These are phyloP conservation scores for Pichia inconspicua DNA, from an alignment of 1,139 yeast species.

Conservation along the genomic window DNA sequence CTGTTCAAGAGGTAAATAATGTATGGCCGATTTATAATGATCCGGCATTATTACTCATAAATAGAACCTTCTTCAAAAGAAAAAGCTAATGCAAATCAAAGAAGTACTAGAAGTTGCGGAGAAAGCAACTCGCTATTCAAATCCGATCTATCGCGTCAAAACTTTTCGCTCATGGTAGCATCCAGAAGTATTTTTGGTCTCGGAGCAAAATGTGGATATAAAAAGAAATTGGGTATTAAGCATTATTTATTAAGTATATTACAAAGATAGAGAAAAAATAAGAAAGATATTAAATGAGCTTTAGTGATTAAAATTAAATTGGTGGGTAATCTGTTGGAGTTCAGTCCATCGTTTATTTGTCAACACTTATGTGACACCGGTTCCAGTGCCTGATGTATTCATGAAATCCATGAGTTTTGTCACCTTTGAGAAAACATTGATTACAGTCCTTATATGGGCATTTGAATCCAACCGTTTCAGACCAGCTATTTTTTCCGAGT, in stretches of 20 bases:
- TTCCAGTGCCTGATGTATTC: conserved; percentile 14
- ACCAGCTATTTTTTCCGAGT: conserved; percentile 10
- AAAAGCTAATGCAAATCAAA: no score
- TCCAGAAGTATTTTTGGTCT: neutral
- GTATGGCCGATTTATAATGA: conserved; percentile 25
- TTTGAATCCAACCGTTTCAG: conserved; percentile 9
- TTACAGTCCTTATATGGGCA: conserved; percentile 10
- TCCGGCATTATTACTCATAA: neutral
- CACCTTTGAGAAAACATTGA: conserved; percentile 9
- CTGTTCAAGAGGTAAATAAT: conserved; percentile 48
- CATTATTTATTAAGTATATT: neutral
- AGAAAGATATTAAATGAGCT: neutral
- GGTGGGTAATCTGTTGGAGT: neutral
- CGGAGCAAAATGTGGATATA: no score
- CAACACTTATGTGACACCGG: conserved; percentile 3
- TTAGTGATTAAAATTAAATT: no score
- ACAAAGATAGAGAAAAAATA: neutral
- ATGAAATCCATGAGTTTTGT: conserved; percentile 14
- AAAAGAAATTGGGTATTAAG: neutral
- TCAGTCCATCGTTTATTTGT: neutral
- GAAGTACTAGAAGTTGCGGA: neutral
- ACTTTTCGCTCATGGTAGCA: neutral
- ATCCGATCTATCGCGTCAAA: neutral
- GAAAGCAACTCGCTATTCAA: neutral
- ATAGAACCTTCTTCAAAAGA: no score